Evolutionary conservation across 768 basidiomycete genomes (phyloP), one percentile per base, ranked within the genome.

Genomic region (Termitomyces sp.): DNA sequence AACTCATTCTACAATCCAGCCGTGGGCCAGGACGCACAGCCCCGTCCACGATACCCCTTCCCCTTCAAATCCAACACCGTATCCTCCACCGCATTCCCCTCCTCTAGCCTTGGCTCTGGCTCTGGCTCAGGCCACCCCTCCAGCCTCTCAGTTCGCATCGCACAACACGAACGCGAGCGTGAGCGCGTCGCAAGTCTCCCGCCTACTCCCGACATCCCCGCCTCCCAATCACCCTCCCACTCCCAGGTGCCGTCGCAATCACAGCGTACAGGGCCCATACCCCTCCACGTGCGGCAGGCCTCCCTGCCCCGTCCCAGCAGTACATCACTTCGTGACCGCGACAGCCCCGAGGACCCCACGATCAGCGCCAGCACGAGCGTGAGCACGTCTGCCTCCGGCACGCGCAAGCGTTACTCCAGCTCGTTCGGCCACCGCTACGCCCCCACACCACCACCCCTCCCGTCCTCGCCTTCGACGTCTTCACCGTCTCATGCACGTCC

Each of bases 381-480:
- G 18, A 13, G 33, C 12, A 54, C 53, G 8, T 41, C 39, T n/a
- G 39, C n/a, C 39, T 41, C n/a, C 9, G 51, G 51, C 12, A 60
- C 52, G 13, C 74, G 84, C 39, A 88, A 87, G 68, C 75, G 88
- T 7, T 92, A 90, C 72, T 88, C 86, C 46, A 89, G 87, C 62
- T 88, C 84, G 59, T 92, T 92, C 66, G 84, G 86, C 10, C 84
- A 91, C 68, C 79, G 90, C 45, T 88, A 88, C 67, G 66, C 74
- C 8, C 37, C 41, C 15, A 72, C 77, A 6, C 65, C 77, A 6
- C 65, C 65, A 31, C 70, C 20, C 10, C 20, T 5, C 2, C 41
- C 41, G 37, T 13, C 39, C 68, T 73, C 55, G 67, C 75, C 53
- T 1, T 56, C 57, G 22, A 20, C 51, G 3, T 47, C 54, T 2